Evolutionary conservation across 1,139 yeast genomes (phyloP), one percentile per base, ranked within the genome.

Genomic region (Geotrichum reessii): DNA sequence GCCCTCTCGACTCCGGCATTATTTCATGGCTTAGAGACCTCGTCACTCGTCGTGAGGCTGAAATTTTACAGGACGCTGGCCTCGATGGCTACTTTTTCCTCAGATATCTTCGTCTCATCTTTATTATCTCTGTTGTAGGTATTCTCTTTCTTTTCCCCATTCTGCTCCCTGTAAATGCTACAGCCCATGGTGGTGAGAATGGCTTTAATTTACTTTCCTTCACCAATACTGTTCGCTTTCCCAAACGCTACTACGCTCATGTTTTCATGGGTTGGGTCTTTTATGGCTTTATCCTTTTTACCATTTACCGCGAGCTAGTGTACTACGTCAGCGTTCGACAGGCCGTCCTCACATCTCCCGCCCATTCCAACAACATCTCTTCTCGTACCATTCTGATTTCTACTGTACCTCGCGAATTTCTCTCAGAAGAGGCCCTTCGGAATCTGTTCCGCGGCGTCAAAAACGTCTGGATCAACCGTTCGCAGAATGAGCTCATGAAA

Each of bases 11-110:
- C 3, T 48, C 62, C 3, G 76, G 77, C 28, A 50, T 63, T 31
- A 12, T 52, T 7, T 63, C 64, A 17, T 76, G 79, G 79, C 53
- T 74, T 44, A 54, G 50, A 42, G 75, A 74, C 55, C 65, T 76
- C 28, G 55, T 71, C 47, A 60, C 69, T n/a, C 83, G 83, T 64
- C 83, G 87, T 1, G 93, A 87, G 64, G 68, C 85, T 1, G 88
- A 80, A 69, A 73, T 90, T 58, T 80, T 93, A 63, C 88, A 87
- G 67, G 90, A 87, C 65, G 80, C 90, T 28, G 95, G 97, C 50
- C 73, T 89, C 11, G 98, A 92, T 72, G 97, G 97, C n/a, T 93
- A 90, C 74, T 84, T 91, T 66, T 92, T 88, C 69, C 72, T 89
- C 57, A 79, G 99, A 64, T 93, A 85, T 71, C 71, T 93, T 61